Evolutionary conservation across 2,329 filamentous ascomycete species (phyloP), one percentile per base, ranked within the genome.

Genomic region (Phialophora chinensis): DNA sequence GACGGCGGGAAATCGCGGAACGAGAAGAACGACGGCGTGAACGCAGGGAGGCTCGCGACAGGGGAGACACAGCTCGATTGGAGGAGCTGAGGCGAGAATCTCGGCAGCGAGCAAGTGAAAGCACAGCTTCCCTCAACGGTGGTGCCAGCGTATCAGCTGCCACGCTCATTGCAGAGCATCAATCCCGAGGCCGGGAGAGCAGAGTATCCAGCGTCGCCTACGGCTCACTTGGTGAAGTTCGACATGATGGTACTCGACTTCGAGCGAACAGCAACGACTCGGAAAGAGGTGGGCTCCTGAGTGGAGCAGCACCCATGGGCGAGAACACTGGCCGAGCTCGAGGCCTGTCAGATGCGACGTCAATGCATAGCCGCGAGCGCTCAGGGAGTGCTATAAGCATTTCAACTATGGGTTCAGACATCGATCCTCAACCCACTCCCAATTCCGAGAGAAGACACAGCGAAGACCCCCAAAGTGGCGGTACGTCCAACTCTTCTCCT

Each of bases 1-100:
- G 95, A 62, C 87, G 93, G 60, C 84, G 87, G 63, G 90, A 96
- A 76, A 84, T 90, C 47, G 87, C 87, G 4, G 92, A 95, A 69
- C 88, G 92, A 4, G 91, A 96, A 71, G 88, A 90, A 70, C 83
- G 91, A n/a, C 84, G 91, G 60, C 84, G 86, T 55, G 82, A 88
- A 65, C 84, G 91, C 31, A 82, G 87, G 33, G 91, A 93, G 70
- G 93, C 93, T 11, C 86, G 91, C 58, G 85, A 83, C 62, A 84
- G 89, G 59, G 89, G 90, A 58, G 92, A 96, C 77, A 77, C 77
- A n/a, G 82, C 85, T 2, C 87, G 90, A 0, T 79, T 96, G n/a
- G 86, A 88, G 65, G 84, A 87, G 47, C 79, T 95, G 33, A 79
- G 82, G 60, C 77, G 77, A 60, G 85, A 88, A 69, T 84, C 83